Evolutionary conservation across 1,139 yeast genomes (phyloP).

Genomic region (Candida sanyaensis): DNA sequence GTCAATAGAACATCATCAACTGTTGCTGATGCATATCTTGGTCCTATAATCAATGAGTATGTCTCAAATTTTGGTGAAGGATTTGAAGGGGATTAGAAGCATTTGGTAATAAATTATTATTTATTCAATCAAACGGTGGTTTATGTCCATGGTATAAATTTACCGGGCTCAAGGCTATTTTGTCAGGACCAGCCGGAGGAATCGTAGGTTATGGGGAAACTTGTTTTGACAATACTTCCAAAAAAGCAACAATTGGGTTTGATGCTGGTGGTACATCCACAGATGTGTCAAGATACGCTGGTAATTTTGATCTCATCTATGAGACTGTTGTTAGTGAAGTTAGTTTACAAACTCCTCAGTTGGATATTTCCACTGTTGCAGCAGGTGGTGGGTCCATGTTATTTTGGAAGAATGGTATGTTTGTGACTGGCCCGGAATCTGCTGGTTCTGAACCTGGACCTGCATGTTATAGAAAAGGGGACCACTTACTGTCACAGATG

Average conservation of each 20-base stretch:
- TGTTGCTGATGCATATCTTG: conserved; percentile 47
- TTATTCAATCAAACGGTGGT: conserved; percentile 54
- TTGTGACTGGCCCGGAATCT: conserved; percentile 50
- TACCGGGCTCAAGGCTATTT: conserved; percentile 48
- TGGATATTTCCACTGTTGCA: conserved; percentile 49
- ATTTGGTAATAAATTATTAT: conserved; percentile 43
- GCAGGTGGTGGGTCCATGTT: conserved; percentile 52
- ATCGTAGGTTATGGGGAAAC: conserved; percentile 52
- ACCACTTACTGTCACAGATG: conserved; percentile 50
- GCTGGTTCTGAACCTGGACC: conserved; percentile 54
- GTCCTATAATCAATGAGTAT: conserved; percentile 39
- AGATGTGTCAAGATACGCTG: conserved; percentile 46
- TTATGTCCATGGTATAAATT: conserved; percentile 51
- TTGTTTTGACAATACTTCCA: conserved; percentile 33
- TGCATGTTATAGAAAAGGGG: conserved; percentile 48
- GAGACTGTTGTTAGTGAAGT: conserved; percentile 49
- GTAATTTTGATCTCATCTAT: conserved; percentile 41
- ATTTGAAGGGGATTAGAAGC: conserved; percentile 47
- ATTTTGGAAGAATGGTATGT: conserved; percentile 48
- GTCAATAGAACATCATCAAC: conserved; percentile 47
- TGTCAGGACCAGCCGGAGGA: conserved; percentile 55
- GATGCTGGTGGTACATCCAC: conserved; percentile 53
- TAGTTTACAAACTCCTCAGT: conserved; percentile 46
- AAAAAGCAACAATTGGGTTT: conserved; percentile 45
- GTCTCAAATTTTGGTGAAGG: conserved; percentile 41